phyloP scores from a whole-genome alignment of 371 early-diverging fungal species.

The Mucor sp. region DNA sequence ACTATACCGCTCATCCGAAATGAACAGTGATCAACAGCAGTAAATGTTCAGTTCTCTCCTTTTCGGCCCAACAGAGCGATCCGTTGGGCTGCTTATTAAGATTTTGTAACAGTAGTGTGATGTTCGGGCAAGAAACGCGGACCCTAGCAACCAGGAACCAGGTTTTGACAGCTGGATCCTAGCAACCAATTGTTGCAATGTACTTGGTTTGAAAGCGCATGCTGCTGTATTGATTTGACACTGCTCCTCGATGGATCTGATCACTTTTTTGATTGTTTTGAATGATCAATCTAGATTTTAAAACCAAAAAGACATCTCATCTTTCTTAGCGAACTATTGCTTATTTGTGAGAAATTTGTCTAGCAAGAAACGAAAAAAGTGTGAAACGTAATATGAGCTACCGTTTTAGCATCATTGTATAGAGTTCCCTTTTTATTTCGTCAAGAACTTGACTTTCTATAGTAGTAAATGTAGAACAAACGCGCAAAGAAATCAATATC shows the following conservation, averaged over 20 bases:
- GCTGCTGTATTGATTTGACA: not conserved
- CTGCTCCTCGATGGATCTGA: not conserved
- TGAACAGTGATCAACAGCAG: not conserved
- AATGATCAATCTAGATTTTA: not conserved
- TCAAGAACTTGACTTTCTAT: not conserved
- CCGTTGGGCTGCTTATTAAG: not conserved
- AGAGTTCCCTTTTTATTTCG: not conserved
- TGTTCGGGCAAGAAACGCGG: not conserved
- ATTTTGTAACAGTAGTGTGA: not conserved
- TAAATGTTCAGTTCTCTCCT: not conserved
- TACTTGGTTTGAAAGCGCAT: not conserved
- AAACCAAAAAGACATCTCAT: not conserved
- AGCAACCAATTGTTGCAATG: not conserved
- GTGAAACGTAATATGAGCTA: not conserved
- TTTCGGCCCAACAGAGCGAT: not conserved
- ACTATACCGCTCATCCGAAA: not conserved
- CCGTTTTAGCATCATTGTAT: not conserved
- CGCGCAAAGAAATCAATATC: not conserved
- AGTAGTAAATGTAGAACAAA: not conserved
- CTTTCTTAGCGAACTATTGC: not conserved
- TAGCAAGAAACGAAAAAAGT: not conserved
- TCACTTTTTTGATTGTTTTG: not conserved
- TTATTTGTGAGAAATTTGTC: not conserved
- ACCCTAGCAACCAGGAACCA: not conserved
- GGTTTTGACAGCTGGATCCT: not conserved